phyloP scores from a whole-genome alignment of 1,284 basidiomycete genomes.

The Apiotrichum laibachii region DNA sequence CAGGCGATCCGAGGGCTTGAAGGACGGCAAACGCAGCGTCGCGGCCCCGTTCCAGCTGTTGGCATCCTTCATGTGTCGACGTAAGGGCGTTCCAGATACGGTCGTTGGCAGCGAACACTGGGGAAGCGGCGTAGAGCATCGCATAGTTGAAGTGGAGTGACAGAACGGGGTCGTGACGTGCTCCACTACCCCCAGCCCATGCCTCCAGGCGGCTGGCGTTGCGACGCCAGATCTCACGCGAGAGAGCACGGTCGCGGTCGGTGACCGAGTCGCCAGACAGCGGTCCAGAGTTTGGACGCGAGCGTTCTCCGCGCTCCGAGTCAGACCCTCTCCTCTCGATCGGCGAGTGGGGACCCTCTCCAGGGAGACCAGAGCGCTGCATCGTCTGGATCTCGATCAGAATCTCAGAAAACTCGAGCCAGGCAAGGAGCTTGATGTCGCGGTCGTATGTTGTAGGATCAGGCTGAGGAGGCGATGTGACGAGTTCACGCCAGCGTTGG shows the following conservation, averaged over 20 bases:
- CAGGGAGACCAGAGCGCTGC: conserved; percentile 8
- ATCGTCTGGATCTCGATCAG: conserved; percentile 31
- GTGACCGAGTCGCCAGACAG: not conserved
- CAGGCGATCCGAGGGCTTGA: conserved; percentile 41
- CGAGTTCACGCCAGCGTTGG: conserved; percentile 40
- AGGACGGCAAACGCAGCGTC: conserved; percentile 48
- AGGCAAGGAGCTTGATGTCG: conserved; percentile 48
- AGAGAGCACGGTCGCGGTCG: conserved; percentile 10
- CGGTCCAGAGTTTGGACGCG: not conserved
- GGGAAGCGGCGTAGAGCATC: conserved; percentile 42
- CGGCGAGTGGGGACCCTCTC: conserved; percentile 2
- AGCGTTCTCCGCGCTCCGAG: conserved; percentile 3
- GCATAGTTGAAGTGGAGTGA: conserved; percentile 47
- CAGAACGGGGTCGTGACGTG: conserved; percentile 32
- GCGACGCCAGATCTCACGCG: conserved; percentile 34
- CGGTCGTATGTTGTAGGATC: conserved; percentile 44
- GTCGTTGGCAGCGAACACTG: conserved; percentile 33
- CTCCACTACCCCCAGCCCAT: conserved; percentile 37
- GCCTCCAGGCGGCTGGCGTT: conserved; percentile 35
- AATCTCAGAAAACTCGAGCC: conserved; percentile 49
- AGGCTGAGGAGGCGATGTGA: conserved; percentile 19
- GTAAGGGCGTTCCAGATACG: conserved; percentile 42
- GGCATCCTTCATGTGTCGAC: conserved; percentile 36
- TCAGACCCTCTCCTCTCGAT: conserved; percentile 2
- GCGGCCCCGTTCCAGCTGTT: conserved; percentile 41